Evolutionary conservation across 768 basidiomycete species (phyloP).

Genomic region (Hortiboletus campestris): DNA sequence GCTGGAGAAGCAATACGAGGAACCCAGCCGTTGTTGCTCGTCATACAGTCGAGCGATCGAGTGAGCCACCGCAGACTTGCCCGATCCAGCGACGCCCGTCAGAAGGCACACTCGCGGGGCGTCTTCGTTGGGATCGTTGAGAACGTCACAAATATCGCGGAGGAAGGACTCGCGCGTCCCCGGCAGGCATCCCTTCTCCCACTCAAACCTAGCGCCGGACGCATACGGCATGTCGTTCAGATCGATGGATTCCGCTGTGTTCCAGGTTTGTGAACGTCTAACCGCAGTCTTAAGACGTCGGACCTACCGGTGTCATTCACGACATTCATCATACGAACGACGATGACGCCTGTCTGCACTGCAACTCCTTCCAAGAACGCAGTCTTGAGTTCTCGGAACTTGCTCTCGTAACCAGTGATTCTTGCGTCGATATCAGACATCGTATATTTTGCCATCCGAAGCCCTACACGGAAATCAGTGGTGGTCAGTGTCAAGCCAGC

Average conservation of each 20-base stretch:
- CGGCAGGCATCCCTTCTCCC: not conserved
- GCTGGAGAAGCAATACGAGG: slow-evolving; percentile 14
- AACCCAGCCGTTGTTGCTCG: not conserved
- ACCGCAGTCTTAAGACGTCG: too few species aligned
- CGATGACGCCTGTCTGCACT: too few species aligned
- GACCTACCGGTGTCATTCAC: too few species aligned
- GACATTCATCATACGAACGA: too few species aligned
- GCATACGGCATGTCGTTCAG: not conserved
- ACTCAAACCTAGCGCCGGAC: not conserved
- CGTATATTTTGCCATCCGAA: too few species aligned
- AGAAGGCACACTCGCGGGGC: slow-evolving; percentile 11
- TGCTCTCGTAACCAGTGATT: too few species aligned
- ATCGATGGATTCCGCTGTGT: not conserved
- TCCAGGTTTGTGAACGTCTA: not conserved
- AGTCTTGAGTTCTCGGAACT: too few species aligned
- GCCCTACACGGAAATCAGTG: too few species aligned
- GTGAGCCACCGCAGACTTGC: not conserved
- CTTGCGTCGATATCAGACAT: too few species aligned
- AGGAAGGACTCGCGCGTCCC: not conserved
- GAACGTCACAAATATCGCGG: not conserved
- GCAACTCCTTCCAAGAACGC: too few species aligned
- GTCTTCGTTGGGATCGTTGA: not conserved
- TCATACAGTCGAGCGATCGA: slow-evolving; percentile 3
- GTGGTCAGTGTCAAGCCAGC: too few species aligned
- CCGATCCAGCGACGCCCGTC: slow-evolving; percentile 14